Base-by-base conservation (phyloP, 805 yeast species). In the Danielia oregonensis region DNA sequence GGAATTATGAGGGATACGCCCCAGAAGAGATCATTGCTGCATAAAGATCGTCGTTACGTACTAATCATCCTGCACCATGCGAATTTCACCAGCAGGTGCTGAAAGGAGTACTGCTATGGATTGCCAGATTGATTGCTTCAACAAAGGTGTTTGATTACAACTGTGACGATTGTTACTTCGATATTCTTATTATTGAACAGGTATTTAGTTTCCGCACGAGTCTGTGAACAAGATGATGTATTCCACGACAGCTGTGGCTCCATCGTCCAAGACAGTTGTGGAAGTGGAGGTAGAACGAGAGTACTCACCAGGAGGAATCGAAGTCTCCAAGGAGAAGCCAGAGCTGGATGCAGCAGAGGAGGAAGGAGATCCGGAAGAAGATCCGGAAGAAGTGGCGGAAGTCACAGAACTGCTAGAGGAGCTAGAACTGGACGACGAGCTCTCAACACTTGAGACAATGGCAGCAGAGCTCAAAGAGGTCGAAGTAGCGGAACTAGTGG, bases 211-310 rank as follows among this genome's bases (percentile, higher is more conserved):
- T n/a, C n/a, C n/a, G n/a, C 63, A 57, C 16, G 35, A 32, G 26
- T 43, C 37, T 28, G 59, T 55, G 39, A 37, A 44, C 39, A 55
- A 45, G 2, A 55, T 44, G 6, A 48, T 48, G 35, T 46, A 56
- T 21, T 57, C 52, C 4, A 56, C 26, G 5, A 54, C 55, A 8
- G 49, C 51, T 8, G 58, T 30, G 12, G 49, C 24, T 15, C 59
- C 61, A 31, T 43, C 38, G 9, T 44, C 35, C 6, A 44, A 35
- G 6, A 43, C 46, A 28, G 59, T 52, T 17, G 52, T 44, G 18
- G 49, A 38, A 17, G 55, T 45, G 29, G 50, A 46, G 17, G 38
- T 36, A 12, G 54, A 41, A 2, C 52, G 44, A 17, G 49, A 40
- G 36, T 54, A 54, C 19, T 42, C 39, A 18, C 58, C 57, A 5